Evolutionary conservation across 2,329 filamentous ascomycete species (phyloP), one percentile per base, ranked within the genome.

Genomic region (Blastomyces parvus): DNA sequence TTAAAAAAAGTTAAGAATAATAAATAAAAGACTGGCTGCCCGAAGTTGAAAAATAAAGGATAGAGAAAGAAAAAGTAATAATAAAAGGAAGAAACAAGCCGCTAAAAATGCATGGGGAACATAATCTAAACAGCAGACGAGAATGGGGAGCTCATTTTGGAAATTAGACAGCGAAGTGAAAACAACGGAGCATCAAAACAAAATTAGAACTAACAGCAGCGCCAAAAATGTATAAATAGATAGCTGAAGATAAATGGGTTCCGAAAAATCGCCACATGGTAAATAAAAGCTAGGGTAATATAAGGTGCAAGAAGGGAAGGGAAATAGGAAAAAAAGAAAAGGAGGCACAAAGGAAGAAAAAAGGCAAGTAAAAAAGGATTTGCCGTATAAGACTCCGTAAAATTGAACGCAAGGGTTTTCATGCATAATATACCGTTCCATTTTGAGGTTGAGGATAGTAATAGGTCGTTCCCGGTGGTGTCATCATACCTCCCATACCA

Each of bases 401-500:
- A n/a, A 30, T 19, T 19, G 59, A 19, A 53, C 53, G 40, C 7
- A 42, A 2, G 36, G 59, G 33, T n/a, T 61, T 27, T 50, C 42
- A 60, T 52, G 53, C 14, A 42, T 92, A 95, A 77, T 88, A 96
- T 62, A 80, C 75, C 7, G 74, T 75, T 67, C 78, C 71, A 65
- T 81, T 81, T 73, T 59, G 61, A 9, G 56, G 53, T 86, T 82
- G 70, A 82, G 84, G 65, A 67, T 76, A 84, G 72, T 82, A 84
- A 72, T 82, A 84, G 9, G 79, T 70, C 33, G 74, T 76, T 62
- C 82, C 79, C 3, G 83, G 82, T 38, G 81, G 82, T 2, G 89
- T 88, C 79, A 91, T 88, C 86, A 94, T 91, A 11, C 88, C 88
- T 66, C 86, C 87, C 84, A 92, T 90, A 53, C 86, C 86, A 65